Conservation (phyloP, 176 grass and related monocot species). For the Pontederia paniculata region DNA sequence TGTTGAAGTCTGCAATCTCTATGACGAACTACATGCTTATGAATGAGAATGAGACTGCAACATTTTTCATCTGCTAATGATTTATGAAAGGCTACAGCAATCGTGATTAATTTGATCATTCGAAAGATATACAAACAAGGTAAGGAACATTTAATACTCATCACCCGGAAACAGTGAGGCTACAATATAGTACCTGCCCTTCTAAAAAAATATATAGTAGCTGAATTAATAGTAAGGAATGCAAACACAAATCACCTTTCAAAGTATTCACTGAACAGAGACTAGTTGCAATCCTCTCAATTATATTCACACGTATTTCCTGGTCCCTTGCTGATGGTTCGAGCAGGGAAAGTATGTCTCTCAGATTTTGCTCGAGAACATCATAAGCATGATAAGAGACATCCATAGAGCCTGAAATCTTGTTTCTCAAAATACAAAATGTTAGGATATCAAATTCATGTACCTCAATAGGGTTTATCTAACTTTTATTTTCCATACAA, state of each 20-base stretch:
- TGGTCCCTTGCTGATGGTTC: constrained; percentile 50
- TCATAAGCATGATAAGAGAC: neutral
- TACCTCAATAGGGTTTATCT: too few relatives aligned
- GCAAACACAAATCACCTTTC: constrained; percentile 24
- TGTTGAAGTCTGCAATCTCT: too few relatives aligned
- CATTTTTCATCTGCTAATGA: too few relatives aligned
- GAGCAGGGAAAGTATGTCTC: constrained; percentile 53
- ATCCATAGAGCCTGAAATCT: neutral
- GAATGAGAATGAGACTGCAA: too few relatives aligned
- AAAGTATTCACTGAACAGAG: constrained; percentile 29
- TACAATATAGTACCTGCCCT: neutral
- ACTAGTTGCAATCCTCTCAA: constrained; percentile 43
- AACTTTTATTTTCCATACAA: neutral
- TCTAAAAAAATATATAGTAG: neutral
- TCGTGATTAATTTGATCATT: too few relatives aligned
- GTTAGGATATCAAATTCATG: too few relatives aligned
- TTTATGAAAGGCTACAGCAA: too few relatives aligned
- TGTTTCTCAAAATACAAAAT: neutral
- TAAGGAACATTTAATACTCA: too few relatives aligned
- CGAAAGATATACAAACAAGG: too few relatives aligned
- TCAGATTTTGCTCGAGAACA: constrained; percentile 34
- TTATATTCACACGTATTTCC: constrained; percentile 28
- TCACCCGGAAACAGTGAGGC: neutral
- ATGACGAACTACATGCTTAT: too few relatives aligned
- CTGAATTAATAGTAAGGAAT: neutral